Conservation (phyloP, 2,329 filamentous ascomycete genomes). For the Xylaria sp. region DNA sequence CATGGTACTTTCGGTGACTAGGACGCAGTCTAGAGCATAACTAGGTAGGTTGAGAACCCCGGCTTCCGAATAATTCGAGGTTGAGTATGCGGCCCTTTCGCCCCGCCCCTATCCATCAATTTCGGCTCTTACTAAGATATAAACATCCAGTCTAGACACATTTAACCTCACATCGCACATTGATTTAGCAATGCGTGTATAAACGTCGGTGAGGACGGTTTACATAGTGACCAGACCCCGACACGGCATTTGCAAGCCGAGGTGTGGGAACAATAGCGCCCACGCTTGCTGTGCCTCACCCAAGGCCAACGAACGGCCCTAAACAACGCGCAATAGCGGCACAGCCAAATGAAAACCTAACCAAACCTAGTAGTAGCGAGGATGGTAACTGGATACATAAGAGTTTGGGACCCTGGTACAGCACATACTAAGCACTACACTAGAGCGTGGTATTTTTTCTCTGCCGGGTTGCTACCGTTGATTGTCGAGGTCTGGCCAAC, state of each 20-base stretch:
- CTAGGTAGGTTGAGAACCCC: neutral
- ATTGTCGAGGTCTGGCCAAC: neutral
- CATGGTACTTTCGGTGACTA: slow-evolving; percentile 3
- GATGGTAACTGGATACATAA: neutral
- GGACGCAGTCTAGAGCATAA: neutral
- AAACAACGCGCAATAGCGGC: slow-evolving; percentile 11
- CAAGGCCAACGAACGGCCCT: slow-evolving; percentile 9
- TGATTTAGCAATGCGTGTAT: neutral
- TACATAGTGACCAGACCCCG: no score
- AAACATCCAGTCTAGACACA: neutral
- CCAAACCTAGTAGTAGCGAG: neutral
- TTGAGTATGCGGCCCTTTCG: neutral
- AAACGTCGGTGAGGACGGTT: neutral
- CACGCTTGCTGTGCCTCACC: slow-evolving; percentile 17
- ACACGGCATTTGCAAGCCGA: neutral
- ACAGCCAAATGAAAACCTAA: slow-evolving; percentile 14
- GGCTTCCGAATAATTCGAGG: neutral
- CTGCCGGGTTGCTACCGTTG: neutral
- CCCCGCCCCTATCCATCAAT: neutral
- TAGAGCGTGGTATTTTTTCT: neutral
- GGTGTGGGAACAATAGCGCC: neutral
- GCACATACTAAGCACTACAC: slow-evolving; percentile 3
- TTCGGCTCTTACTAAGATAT: neutral
- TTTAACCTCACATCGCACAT: neutral
- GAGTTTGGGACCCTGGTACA: neutral